Conservation (phyloP, 2,329 filamentous ascomycete species). For the Grosmannia penicillata region DNA sequence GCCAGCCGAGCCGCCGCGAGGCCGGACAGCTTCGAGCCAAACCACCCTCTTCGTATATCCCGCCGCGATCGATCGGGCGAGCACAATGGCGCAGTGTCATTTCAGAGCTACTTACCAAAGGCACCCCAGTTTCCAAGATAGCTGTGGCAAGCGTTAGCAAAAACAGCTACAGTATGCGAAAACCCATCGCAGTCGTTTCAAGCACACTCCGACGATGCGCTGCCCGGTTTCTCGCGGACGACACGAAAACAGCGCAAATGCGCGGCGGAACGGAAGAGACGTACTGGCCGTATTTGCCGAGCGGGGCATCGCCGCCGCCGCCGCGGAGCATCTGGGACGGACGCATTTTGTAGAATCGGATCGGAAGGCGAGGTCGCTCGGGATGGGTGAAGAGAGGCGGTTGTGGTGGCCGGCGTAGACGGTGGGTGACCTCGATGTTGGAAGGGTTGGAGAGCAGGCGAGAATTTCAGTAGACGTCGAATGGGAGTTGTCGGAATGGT, state of each 20-base stretch:
- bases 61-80: neutral
- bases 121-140: constrained; percentile 62
- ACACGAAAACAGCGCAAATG: constrained; percentile 4
- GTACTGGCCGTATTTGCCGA: constrained; percentile 30
- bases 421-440: neutral
- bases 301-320: constrained; percentile 24
- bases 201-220: too few species aligned
- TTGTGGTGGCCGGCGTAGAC: neutral
- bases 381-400: neutral
- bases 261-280: constrained; percentile 12
- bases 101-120: constrained; percentile 46
- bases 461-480: constrained; percentile 11
- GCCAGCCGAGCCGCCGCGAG: too few species aligned
- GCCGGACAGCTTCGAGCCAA: too few species aligned
- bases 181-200: neutral
- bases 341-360: constrained; percentile 20
- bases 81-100: neutral
- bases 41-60: neutral
- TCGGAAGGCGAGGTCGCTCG: neutral
- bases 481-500: constrained; percentile 14
- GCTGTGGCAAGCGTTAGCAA: constrained; percentile 26
- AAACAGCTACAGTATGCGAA: neutral
- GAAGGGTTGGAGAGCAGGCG: constrained; percentile 4
- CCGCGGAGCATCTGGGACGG: constrained; percentile 28
- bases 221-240: neutral